Base-by-base conservation (phyloP, 2,329 filamentous ascomycete genomes). In the Pseudovirgaria hyperparasitica region DNA sequence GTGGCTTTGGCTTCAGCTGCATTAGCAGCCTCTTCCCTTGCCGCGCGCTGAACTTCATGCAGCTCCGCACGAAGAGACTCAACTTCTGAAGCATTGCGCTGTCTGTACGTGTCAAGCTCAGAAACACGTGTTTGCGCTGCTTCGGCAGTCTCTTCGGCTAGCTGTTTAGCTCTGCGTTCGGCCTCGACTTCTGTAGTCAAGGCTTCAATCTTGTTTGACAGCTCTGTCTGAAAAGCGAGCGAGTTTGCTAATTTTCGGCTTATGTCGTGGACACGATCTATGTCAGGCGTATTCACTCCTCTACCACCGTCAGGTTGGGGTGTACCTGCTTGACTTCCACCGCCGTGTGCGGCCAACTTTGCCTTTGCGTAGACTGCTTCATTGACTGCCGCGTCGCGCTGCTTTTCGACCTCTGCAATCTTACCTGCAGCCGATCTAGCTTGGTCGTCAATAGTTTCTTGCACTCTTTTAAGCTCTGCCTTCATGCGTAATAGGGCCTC, bases 311-410 rank as follows among this genome's bases (percentile, higher is more conserved):
- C 65, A 3, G 58, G 60, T 31, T 63, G 61, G 5, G 66, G 64
- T 5, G 65, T 68, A n/a, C 64, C 62, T 22, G 63, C 63, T 27
- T 73, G 67, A 40, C 77, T 84, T n/a, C 65, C 66, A 15, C 65
- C 66, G 19, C 70, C 75, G 36, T 85, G 78, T 6, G 85, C 86
- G 16, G 86, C 86, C 27, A 94, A 62, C 48, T 84, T 94, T 3
- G 92, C 85, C 48, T 92, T 93, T 18, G 86, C 82, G 54, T 96
- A 96, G 1, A 90, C 80, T 1, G 90, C 90, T 57, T 98, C 92
- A 42, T 78, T 81, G 28, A 98, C 76, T n/a, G 90, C 90, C 21
- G 79, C 76, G 54, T 98, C 90, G 26, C 92, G 72, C 58, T 98
- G 90, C 48, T 82, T 86, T 50, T 98, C 90, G 2, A 92, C 79